Base-by-base conservation (phyloP, 2,329 filamentous ascomycete species). In the Colletotrichum sp. region DNA sequence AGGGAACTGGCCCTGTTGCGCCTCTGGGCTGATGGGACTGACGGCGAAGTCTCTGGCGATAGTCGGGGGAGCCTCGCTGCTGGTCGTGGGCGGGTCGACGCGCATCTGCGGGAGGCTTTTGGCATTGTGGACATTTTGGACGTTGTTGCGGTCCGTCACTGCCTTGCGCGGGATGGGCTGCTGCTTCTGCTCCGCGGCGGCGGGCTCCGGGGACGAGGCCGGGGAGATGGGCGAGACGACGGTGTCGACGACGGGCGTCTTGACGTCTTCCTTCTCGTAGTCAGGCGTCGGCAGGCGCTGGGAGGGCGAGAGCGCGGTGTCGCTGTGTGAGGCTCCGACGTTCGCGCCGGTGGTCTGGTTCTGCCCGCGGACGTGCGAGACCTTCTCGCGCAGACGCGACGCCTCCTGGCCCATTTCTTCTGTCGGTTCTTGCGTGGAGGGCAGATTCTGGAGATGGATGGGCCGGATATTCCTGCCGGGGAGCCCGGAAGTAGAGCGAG, bases 251-350 rank as follows among this genome's bases (percentile, higher is more conserved):
- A 83, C 79, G 4, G 84, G 82, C 16, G 83, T 84, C 75, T 84
- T 84, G 68, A 85, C 80, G 72, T 89, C 87, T 59, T 86, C 84
- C 24, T 85, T 84, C 52, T 85, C 85, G 73, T 90, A 89, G 60
- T 90, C 88, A 18, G 89, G 88, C 3, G 88, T 90, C 2, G 88
- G 88, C 12, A 87, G 86, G 3, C 87, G 84, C 52, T 84, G 79
- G 15, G 55, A 49, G 30, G 83, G 72, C 44, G 75, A 68, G 59
- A 77, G 72, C 15, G 72, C 64, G 4, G 52, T 65, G 44, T 75
- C 67, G 68, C 75, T 76, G 24, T 76, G 72, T 76, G 62, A 76
- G 60, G 32, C 77, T 70, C 72, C 75, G 28, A 72, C 44, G 36
- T 55, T 71, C 10, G 69, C 66, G 26, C 44, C 74, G 55, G 65